Evolutionary conservation across 306 rosid species (phyloP).

Genomic region (Potentilla sterilis): DNA sequence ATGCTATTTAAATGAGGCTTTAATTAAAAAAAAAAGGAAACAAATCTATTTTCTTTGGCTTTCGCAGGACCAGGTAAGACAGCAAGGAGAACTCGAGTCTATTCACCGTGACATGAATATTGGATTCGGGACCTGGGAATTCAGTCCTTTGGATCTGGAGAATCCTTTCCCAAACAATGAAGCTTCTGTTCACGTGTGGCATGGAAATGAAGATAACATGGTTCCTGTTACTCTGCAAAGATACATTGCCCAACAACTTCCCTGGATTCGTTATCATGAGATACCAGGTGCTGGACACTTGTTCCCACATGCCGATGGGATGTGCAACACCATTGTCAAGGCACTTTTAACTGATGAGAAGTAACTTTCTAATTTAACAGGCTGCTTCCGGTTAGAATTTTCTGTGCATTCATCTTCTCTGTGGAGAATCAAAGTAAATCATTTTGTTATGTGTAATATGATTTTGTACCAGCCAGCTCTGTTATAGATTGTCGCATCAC

Average conservation of each 20-base stretch:
- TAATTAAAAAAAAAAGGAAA: background rate
- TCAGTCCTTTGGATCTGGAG: constrained; percentile 63
- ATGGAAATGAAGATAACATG: constrained; percentile 68
- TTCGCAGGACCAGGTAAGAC: constrained; percentile 51
- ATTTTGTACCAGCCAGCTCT: constrained; percentile 4
- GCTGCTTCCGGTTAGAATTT: constrained; percentile 21
- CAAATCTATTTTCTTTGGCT: constrained; percentile 18
- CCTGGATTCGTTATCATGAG: constrained; percentile 88
- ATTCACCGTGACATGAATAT: constrained; percentile 57
- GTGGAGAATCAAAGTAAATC: constrained; percentile 22
- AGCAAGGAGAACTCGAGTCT: constrained; percentile 68
- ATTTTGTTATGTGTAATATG: constrained; percentile 19
- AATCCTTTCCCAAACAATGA: constrained; percentile 72
- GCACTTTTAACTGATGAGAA: constrained; percentile 41
- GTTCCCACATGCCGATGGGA: constrained; percentile 49
- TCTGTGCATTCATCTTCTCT: constrained; percentile 17
- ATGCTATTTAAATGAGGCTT: background rate
- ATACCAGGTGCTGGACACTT: constrained; percentile 71
- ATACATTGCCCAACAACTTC: constrained; percentile 57
- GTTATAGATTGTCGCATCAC: constrained; percentile 10
- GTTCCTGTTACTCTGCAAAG: constrained; percentile 58
- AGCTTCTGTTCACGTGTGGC: constrained; percentile 83
- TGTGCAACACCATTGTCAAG: constrained; percentile 46
- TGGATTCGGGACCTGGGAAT: constrained; percentile 83
- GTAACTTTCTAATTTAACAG: constrained; percentile 25